A percentile compares a stretch with the other conserved stretches of the same genome.
phyloP scores from a whole-genome alignment of 805 yeast species.

The Clavispora santaluciae region DNA sequence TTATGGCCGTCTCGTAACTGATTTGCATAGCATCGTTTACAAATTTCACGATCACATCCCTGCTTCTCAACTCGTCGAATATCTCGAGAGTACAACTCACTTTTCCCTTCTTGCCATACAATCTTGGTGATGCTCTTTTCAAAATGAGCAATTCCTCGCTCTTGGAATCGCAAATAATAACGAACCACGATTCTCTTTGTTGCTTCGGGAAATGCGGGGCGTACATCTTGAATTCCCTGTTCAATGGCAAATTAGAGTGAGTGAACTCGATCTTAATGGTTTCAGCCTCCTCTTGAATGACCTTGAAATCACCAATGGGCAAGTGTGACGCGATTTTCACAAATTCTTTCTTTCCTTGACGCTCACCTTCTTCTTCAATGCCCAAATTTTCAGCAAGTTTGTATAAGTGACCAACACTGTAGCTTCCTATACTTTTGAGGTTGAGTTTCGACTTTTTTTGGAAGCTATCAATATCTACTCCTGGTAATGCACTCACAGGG shows the following conservation, averaged over 20 bases:
- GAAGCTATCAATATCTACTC: conserved; percentile 18
- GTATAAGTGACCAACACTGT: conserved; percentile 29
- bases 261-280: conserved; percentile 41
- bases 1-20: conserved; percentile 28
- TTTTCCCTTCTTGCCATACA: conserved; percentile 32
- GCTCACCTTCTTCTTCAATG: conserved; percentile 23
- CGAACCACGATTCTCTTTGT: conserved; percentile 93
- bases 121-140: conserved; percentile 69
- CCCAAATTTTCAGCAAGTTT: conserved; percentile 34
- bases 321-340: conserved; percentile 48
- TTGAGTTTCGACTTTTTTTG: conserved; percentile 10
- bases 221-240: conserved; percentile 61
- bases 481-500: conserved; percentile 56
- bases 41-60: conserved; percentile 41
- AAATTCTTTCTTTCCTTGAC: conserved; percentile 40
- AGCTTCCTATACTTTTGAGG: conserved; percentile 41
- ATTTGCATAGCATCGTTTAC: conserved; percentile 68
- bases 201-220: conserved; percentile 82
- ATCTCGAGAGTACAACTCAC: conserved; percentile 45
- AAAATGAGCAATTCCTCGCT: conserved; percentile 55
- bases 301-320: conserved; percentile 52
- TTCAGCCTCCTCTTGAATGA: conserved; percentile 33
- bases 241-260: conserved; percentile 49
- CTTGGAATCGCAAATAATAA: conserved; percentile 49
- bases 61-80: conserved; percentile 45